Percentiles rank a stretch among this genome's conserved stretches.
Evolutionary conservation across 805 yeast genomes (phyloP).

Genomic region (Kodamaea jinghongensis): DNA sequence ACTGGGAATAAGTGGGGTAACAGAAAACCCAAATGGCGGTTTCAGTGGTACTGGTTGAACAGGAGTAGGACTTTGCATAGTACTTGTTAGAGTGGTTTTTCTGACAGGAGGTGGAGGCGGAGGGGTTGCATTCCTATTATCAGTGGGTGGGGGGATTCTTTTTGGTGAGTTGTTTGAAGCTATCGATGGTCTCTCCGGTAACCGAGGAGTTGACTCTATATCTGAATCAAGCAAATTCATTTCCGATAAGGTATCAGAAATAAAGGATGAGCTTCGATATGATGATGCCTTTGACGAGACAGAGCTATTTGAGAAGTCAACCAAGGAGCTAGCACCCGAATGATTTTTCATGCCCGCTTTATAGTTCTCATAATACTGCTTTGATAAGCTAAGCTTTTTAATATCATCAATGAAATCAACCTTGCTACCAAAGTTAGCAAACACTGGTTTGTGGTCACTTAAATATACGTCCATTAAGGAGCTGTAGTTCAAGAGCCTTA

Average conservation of each 20-base stretch:
- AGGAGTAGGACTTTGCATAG: constrained; percentile 11
- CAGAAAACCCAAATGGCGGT: constrained; percentile 33
- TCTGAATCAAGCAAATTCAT: constrained; percentile 30
- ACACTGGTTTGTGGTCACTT: constrained; percentile 94
- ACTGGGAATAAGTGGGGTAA: constrained; percentile 40
- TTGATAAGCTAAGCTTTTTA: constrained; percentile 27
- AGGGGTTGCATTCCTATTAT: constrained; percentile 5
- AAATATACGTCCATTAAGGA: constrained; percentile 56
- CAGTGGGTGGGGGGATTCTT: constrained; percentile 30
- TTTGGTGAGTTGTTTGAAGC: constrained; percentile 19
- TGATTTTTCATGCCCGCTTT: constrained; percentile 2
- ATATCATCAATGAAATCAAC: constrained; percentile 62
- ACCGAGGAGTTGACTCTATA: constrained; percentile 1
- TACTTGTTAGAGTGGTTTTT: constrained; percentile 7
- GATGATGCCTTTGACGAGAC: constrained; percentile 7
- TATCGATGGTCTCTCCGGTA: constrained; percentile 3
- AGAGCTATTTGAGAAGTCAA: constrained; percentile 10
- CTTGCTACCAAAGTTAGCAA: constrained; percentile 64
- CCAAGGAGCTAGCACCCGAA: constrained; percentile 2
- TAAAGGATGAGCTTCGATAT: constrained; percentile 17
- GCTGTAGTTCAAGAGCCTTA: constrained; percentile 67
- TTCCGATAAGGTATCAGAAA: constrained; percentile 29
- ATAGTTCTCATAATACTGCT: constrained; percentile 15
- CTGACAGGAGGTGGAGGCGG: constrained; percentile 22
- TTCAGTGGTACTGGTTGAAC: constrained; percentile 12